Conservation (phyloP, 345 rosid genomes). For the Hypericum perforatum region DNA sequence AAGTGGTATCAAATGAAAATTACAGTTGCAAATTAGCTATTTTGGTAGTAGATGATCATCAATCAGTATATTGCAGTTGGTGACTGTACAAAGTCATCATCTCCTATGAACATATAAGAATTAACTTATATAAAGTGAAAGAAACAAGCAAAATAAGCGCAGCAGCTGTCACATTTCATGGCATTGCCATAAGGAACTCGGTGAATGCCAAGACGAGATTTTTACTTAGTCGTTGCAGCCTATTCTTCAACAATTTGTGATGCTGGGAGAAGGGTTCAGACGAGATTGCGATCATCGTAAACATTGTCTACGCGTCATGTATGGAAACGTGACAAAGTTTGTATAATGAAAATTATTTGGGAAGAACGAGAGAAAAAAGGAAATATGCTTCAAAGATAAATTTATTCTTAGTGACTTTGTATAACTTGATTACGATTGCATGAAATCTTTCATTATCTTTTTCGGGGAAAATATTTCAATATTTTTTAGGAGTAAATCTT, state of each 20-base stretch:
- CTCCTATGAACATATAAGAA: conserved; percentile 14
- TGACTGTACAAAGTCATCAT: conserved; percentile 23
- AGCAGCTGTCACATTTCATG: conserved; percentile 7
- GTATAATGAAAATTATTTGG: too few species aligned
- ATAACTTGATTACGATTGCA: too few species aligned
- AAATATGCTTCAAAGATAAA: too few species aligned
- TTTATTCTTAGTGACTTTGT: too few species aligned
- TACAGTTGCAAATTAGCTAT: conserved; percentile 32
- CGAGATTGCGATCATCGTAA: conserved; percentile 90
- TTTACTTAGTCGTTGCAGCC: conserved; percentile 68
- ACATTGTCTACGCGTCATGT: conserved; percentile 95
- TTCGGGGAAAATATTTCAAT: too few species aligned
- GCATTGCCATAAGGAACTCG: neutral
- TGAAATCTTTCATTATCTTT: too few species aligned
- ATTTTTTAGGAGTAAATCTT: too few species aligned
- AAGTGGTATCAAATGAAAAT: too few species aligned
- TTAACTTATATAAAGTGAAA: conserved; percentile 21
- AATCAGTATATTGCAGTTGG: conserved; percentile 16
- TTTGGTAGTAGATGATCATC: conserved; percentile 12
- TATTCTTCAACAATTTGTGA: conserved; percentile 58
- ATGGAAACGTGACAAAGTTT: too few species aligned
- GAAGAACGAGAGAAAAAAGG: too few species aligned
- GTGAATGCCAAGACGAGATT: conserved; percentile 8
- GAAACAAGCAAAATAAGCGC: conserved; percentile 4
- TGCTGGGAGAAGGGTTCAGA: conserved; percentile 76